Conservation (phyloP, 2,329 filamentous ascomycete genomes). For the Exophiala phaeomuriformis region DNA sequence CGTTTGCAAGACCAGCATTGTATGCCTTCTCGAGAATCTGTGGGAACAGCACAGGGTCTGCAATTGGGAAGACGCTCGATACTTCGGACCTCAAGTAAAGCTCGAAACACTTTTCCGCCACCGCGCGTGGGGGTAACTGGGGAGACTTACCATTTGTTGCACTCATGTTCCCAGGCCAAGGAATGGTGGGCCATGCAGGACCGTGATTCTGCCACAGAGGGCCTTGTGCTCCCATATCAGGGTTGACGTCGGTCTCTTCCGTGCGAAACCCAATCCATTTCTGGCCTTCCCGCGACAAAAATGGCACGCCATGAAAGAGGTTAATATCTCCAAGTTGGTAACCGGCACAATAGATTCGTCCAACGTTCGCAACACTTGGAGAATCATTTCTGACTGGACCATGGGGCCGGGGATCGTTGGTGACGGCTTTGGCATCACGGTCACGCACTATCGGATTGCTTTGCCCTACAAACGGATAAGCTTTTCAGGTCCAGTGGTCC, state of each 20-base stretch:
- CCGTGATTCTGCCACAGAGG: slow-evolving; percentile 35
- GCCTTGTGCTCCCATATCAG: slow-evolving; percentile 14
- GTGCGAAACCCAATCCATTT: slow-evolving; percentile 45
- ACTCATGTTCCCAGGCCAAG: slow-evolving; percentile 24
- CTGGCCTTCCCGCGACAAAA: slow-evolving; percentile 43
- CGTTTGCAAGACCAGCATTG: slow-evolving; percentile 17
- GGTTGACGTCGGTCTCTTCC: slow-evolving; percentile 33
- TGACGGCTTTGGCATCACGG: neutral
- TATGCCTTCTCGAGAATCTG: slow-evolving; percentile 45
- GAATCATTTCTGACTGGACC: slow-evolving; percentile 28
- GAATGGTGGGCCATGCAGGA: slow-evolving; percentile 23
- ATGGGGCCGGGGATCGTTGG: neutral
- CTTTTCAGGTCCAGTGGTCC: neutral
- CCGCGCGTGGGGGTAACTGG: slow-evolving; percentile 33
- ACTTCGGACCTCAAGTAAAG: slow-evolving; percentile 34
- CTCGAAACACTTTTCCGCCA: slow-evolving; percentile 32
- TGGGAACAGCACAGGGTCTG: slow-evolving; percentile 44
- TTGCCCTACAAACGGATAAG: neutral
- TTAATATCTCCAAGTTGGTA: slow-evolving; percentile 43
- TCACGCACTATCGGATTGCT: neutral
- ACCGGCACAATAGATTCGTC: slow-evolving; percentile 42
- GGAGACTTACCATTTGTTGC: slow-evolving; percentile 21
- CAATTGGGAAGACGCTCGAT: slow-evolving; percentile 43
- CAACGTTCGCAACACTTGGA: slow-evolving; percentile 1
- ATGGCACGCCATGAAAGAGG: slow-evolving; percentile 44